These are phyloP conservation scores for Monilinia vaccinii-corymbosi DNA, from an alignment of 2,329 filamentous ascomycete species.

Conservation along the genomic window DNA sequence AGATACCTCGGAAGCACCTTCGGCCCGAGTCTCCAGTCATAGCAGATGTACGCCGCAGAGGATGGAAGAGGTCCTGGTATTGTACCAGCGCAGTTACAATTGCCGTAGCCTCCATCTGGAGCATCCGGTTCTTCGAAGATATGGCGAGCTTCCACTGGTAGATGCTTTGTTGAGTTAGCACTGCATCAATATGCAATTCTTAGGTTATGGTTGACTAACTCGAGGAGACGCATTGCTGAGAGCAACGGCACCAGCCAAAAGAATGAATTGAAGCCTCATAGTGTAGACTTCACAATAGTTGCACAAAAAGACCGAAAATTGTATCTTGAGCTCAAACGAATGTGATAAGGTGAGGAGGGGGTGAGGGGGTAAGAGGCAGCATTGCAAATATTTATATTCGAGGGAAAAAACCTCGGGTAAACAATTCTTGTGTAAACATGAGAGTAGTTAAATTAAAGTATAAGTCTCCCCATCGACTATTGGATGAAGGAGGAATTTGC, in stretches of 20 bases:
- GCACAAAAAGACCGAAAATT: background rate
- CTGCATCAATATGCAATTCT: background rate
- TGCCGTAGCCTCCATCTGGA: background rate
- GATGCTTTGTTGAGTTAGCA: background rate
- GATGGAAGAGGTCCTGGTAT: background rate
- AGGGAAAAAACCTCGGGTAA: too few relatives aligned
- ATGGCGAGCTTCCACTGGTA: background rate
- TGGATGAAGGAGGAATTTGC: background rate
- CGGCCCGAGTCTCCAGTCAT: background rate
- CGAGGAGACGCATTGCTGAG: slow-evolving; percentile 3
- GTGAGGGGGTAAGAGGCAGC: background rate
- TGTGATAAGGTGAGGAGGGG: background rate
- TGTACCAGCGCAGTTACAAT: slow-evolving; percentile 7
- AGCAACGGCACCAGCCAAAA: background rate
- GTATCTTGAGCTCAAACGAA: background rate
- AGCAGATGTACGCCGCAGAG: slow-evolving; percentile 3
- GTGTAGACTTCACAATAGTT: background rate
- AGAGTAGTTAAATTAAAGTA: background rate
- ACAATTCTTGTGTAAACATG: background rate
- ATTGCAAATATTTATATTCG: background rate
- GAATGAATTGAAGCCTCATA: background rate
- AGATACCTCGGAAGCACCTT: slow-evolving; percentile 1
- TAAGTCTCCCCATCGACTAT: background rate
- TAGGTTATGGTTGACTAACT: background rate
- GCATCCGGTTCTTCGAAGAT: background rate